Evolutionary conservation across 495 filamentous ascomycete species (phyloP), one percentile per base, ranked within the genome.

Genomic region (Aspergillus incahuasiensis): DNA sequence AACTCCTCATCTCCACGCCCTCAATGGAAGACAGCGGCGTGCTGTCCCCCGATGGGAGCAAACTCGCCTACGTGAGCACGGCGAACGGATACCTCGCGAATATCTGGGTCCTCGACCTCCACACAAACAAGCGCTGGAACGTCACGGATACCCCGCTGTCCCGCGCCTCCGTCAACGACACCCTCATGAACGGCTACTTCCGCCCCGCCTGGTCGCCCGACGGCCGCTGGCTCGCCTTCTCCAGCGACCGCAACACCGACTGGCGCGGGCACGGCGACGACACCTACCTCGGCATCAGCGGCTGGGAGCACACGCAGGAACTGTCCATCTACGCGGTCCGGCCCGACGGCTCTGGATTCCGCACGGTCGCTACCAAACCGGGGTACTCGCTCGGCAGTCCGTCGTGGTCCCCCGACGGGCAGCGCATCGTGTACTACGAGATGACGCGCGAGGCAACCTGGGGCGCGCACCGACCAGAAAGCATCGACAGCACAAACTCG

Each of bases 271-370:
- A 71, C 22, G 63, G 64, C 24, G 47, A 57, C 19, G 30, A 22
- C 1, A 61, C 49, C 0, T 67, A 52, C 48, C 53, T 55, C 25
- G 66, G 63, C 3, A 25, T 54, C 1, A 46, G 52, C 2, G 66
- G 66, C 1, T 71, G 68, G 68, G 68, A 71, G 18, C 64, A 67
- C 46, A 71, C 66, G 5, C 68, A 71, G 48, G 63, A 66, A 38
- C 56, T 71, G 1, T 58, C 59, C 2, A 64, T 71, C 9, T 71
- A 71, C 34, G 61, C 58, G 1, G 63, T 67, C 25, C 59, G 64
- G 1, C 61, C 59, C 5, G 55, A 71, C 45, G 68, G 68, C 0
- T 61, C 63, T 15, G 64, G 60, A 35, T 67, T 71, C 24, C 64
- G 64, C 8, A 50, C 54, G 21, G 45, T 69, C 1, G 49, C 30